Evolutionary conservation across 2,329 filamentous ascomycete species (phyloP), one percentile per base, ranked within the genome.

Genomic region (Verticillium isaacii): DNA sequence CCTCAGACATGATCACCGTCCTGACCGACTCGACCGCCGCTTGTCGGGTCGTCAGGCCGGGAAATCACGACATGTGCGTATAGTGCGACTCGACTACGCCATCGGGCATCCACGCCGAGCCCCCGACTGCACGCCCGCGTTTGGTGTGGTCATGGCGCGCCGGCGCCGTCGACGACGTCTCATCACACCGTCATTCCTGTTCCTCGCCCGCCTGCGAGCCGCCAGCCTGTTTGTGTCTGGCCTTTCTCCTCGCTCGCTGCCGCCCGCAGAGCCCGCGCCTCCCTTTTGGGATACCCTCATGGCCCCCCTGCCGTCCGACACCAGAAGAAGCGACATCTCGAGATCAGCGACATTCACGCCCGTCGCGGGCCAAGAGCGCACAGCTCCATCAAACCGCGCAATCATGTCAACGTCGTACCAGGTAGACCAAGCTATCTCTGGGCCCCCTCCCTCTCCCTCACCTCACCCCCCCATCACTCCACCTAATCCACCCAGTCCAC

Each of bases 91-190:
- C n/a, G 45, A 57, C 60, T 56, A 63, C 60, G 57, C 62, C 62
- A 64, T 63, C 52, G 39, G 52, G 23, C 52, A 61, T 37, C 41
- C 36, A 32, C 54, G 60, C 58, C 58, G 63, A 61, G 56, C 25
- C 52, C 11, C 45, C 45, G 45, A 12, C 45, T 50, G 45, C 45
- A 50, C 19, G 45, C 45, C 45, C 29, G n/a, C n/a, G 5, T 50
- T 50, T n/a, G 19, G 23, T 50, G 45, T 50, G 45, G 45, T 50
- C 5, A 50, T 50, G 45, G 45, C 45, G 45, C 23, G 3, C n/a
- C 9, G 45, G 8, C n/a, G 8, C n/a, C 45, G 45, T 50, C 45
- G 45, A 50, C 45, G 19, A 25, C 45, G 4, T 50, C n/a, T 50
- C 45, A 12, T 50, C 45, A 50, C 45, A 50, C 45, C 45, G 45